Conservation (phyloP, 2,329 filamentous ascomycete genomes). For the Tolypocladium capitatum region DNA sequence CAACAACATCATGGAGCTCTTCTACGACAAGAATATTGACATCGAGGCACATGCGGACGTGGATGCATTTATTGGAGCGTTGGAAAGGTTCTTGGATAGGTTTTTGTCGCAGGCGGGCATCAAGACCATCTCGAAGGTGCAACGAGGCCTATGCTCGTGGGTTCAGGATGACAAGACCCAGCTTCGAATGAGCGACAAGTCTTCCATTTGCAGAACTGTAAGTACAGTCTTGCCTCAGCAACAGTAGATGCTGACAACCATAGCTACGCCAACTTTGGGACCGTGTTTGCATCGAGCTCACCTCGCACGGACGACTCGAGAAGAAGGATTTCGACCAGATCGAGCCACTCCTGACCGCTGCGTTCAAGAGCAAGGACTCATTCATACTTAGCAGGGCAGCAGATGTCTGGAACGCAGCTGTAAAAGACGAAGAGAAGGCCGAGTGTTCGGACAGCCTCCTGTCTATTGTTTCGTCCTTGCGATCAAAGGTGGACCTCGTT, state of each 20-base stretch:
- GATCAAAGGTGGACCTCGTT: constrained; percentile 34
- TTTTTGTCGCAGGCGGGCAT: constrained; percentile 37
- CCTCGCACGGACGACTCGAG: constrained; percentile 20
- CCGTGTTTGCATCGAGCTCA: constrained; percentile 27
- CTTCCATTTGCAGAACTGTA: constrained; percentile 30
- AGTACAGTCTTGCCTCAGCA: constrained; percentile 8
- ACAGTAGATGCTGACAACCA: constrained; percentile 11
- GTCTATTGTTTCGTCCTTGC: constrained; percentile 45
- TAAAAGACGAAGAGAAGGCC: constrained; percentile 44
- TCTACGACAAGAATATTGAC: constrained; percentile 36
- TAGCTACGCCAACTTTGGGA: constrained; percentile 39
- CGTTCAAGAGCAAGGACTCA: constrained; percentile 44
- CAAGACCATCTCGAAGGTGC: constrained; percentile 44
- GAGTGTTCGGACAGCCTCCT: constrained; percentile 54
- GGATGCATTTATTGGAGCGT: constrained; percentile 35
- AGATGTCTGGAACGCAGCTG: constrained; percentile 55
- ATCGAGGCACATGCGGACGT: constrained; percentile 24
- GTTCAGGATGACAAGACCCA: constrained; percentile 41
- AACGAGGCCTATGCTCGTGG: constrained; percentile 50
- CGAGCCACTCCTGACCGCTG: constrained; percentile 40
- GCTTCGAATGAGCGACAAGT: constrained; percentile 26
- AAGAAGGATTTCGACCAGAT: constrained; percentile 37
- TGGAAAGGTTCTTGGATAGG: constrained; percentile 37
- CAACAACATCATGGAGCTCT: constrained; percentile 33
- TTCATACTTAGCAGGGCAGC: constrained; percentile 37